phyloP scores from a whole-genome alignment of 768 basidiomycete species.

The Phlegmacium glaucopus region DNA sequence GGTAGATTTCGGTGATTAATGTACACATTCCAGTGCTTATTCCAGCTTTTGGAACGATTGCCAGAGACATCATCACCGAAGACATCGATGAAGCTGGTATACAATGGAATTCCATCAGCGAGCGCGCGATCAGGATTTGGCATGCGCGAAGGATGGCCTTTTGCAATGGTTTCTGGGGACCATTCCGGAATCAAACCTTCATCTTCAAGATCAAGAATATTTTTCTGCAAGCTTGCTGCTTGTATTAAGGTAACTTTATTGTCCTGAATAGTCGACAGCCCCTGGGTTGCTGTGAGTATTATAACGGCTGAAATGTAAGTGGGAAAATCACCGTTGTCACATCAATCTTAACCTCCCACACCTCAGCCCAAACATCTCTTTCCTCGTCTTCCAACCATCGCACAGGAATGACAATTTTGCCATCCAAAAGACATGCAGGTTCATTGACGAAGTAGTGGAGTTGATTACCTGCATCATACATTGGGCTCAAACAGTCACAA shows the following conservation, averaged over 20 bases:
- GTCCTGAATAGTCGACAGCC: neutral
- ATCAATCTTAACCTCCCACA: neutral
- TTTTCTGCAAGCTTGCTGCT: neutral
- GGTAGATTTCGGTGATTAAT: slow-evolving; percentile 25
- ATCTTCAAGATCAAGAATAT: neutral
- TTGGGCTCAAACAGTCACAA: neutral
- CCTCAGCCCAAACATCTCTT: neutral
- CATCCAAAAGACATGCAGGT: neutral
- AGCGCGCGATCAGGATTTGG: slow-evolving; percentile 7
- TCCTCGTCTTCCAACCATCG: neutral
- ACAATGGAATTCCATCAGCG: slow-evolving; percentile 7
- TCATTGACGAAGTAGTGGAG: neutral
- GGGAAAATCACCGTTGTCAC: neutral
- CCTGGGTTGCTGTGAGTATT: neutral
- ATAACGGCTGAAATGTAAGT: neutral
- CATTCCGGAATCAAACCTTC: neutral
- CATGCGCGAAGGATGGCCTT: slow-evolving; percentile 6
- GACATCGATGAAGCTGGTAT: slow-evolving; percentile 3
- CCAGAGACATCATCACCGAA: slow-evolving; percentile 11
- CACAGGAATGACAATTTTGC: neutral
- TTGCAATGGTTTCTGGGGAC: neutral
- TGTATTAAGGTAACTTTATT: neutral
- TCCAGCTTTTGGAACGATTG: slow-evolving; percentile 21
- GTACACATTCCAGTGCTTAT: slow-evolving; percentile 33
- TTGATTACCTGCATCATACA: neutral